Percentiles rank a stretch among this genome's conserved stretches.
phyloP scores from a whole-genome alignment of 495 filamentous ascomycete genomes.

The Copromyces sp. region DNA sequence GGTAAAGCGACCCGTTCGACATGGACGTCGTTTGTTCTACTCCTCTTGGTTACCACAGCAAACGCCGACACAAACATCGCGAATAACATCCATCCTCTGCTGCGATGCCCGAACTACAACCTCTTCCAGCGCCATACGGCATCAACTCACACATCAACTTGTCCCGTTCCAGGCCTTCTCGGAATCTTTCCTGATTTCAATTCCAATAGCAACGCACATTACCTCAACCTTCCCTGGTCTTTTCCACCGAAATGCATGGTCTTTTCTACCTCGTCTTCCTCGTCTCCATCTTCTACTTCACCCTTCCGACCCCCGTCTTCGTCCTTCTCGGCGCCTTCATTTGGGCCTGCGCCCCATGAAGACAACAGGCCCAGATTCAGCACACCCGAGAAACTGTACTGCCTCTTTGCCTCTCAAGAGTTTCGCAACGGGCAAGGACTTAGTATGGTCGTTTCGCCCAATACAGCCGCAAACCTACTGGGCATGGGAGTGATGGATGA shows the following conservation, averaged over 20 bases:
- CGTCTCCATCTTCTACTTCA: too few species aligned
- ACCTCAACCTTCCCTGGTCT: constrained; percentile 5
- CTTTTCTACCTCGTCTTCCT: not conserved
- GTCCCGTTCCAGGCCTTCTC: constrained; percentile 1
- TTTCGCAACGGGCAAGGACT: constrained; percentile 25
- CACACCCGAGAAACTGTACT: constrained; percentile 10
- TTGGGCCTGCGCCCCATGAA: too few species aligned
- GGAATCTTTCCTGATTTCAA: not conserved
- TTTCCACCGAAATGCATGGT: constrained; percentile 8
- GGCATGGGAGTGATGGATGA: constrained; percentile 21
- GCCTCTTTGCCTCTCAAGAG: constrained; percentile 22
- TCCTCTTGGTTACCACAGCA: too few species aligned
- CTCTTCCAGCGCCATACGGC: not conserved
- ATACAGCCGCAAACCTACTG: constrained; percentile 16
- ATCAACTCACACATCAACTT: not conserved
- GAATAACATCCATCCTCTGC: too few species aligned
- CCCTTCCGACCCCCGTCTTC: not conserved
- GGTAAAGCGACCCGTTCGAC: not conserved
- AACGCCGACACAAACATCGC: not conserved
- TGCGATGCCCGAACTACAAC: not conserved
- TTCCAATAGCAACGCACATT: not conserved
- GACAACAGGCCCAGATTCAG: not conserved
- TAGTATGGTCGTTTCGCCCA: constrained; percentile 20
- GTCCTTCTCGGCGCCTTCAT: too few species aligned
- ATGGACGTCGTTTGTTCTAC: not conserved